phyloP scores from a whole-genome alignment of 345 rosid species.

The Aurinia saxatilis region DNA sequence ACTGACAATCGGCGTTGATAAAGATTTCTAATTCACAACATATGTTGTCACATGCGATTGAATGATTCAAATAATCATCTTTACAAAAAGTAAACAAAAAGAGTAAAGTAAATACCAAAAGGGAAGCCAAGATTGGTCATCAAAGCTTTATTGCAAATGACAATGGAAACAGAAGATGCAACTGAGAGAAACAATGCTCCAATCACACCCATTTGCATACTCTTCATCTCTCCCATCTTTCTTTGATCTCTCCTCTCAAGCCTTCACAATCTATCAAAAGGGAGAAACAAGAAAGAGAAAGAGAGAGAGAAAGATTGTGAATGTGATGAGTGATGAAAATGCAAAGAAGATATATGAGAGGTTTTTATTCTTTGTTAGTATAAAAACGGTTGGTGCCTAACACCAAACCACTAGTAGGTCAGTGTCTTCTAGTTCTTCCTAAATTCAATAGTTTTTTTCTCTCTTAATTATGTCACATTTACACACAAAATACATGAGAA shows the following conservation, averaged over 20 bases:
- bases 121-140: conserved; percentile 99
- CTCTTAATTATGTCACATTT: neutral
- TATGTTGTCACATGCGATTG: neutral
- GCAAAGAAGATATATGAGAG: conserved; percentile 25
- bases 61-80: neutral
- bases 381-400: conserved; percentile 19
- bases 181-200: conserved; percentile 94
- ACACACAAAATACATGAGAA: conserved; percentile 10
- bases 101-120: conserved; percentile 59
- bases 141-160: conserved; percentile 99
- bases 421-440: conserved; percentile 3
- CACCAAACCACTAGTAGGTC: conserved; percentile 26
- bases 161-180: conserved; percentile 97
- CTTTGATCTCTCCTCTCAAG: neutral
- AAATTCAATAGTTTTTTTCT: neutral
- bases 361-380: conserved; percentile 18
- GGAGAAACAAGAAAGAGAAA: neutral
- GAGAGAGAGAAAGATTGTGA: conserved; percentile 6
- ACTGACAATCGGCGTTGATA: neutral
- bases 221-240: conserved; percentile 83
- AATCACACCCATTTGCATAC: conserved; percentile 76
- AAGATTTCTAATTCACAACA: neutral
- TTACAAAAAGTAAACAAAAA: neutral
- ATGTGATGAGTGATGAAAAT: conserved; percentile 19
- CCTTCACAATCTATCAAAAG: conserved; percentile 9